Base-by-base conservation (phyloP, 108 stramenopile species). In the Cyclotella kingstonii region DNA sequence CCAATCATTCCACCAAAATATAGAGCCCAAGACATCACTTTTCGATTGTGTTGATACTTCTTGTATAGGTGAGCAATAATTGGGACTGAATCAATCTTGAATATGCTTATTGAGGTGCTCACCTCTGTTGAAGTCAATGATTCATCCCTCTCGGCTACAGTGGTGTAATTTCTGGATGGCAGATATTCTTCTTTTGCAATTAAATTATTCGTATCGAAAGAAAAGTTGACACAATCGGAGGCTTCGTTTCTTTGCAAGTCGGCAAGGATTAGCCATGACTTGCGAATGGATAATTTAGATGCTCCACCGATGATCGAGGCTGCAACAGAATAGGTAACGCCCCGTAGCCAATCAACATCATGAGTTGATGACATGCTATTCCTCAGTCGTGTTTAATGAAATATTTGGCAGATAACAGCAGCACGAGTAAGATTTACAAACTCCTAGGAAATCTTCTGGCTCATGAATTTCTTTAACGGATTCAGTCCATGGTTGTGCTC, bases 211-310 rank as follows among this genome's bases (percentile, higher is more conserved):
- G 17, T 17, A 18, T 46, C 58, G 5, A 18, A 15, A 33, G n/a
- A 9, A 33, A 7, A 10, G 46, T 2, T 27, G 1, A 1, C 17
- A 8, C 18, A 5, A 1, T 57, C 25, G 2, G 2, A 25, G n/a
- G 23, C 34, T 12, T 21, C 18, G 7, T 22, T 44, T 22, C 18
- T 39, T 19, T 47, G 38, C 51, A 38, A 31, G 17, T 63, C 35
- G 8, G 62, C 62, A 59, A 46, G 39, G 46, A 72, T 50, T 3
- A 72, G 55, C 71, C 71, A 93, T 22, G 81, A 85, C 60, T 87
- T 87, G 34, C 91, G 84, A 53, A 93, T 89, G 17, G 85, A 79
- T 17, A 93, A 58, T 40, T 93, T 93, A 28, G 84, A 84, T 4
- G 84, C 86, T 15, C 70, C 88, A 19, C 87, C 88, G 35, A 93